phyloP scores from a whole-genome alignment of 345 rosid species.

The Murraya koenigii region DNA sequence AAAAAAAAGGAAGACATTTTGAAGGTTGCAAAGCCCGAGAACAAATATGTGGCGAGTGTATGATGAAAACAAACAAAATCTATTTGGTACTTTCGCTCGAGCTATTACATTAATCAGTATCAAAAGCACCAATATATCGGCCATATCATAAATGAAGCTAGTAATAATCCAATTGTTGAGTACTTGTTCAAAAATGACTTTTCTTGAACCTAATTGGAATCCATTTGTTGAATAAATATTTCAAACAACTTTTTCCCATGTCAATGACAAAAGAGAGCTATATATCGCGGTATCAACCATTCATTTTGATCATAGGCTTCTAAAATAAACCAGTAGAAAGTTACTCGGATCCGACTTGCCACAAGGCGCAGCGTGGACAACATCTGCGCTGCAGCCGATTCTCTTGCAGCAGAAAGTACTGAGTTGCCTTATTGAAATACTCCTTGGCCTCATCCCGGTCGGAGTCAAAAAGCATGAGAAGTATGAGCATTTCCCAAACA shows the following conservation, averaged over 20 bases:
- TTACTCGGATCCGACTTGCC: conserved; percentile 1
- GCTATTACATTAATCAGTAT: too few relatives aligned
- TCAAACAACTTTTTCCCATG: not conserved
- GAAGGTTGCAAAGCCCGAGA: too few relatives aligned
- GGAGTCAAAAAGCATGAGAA: conserved; percentile 65
- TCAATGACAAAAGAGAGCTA: not conserved
- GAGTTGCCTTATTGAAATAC: conserved; percentile 62
- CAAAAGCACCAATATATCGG: not conserved
- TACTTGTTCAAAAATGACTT: not conserved
- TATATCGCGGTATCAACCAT: not conserved
- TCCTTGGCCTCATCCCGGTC: conserved; percentile 61
- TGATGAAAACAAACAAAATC: too few relatives aligned
- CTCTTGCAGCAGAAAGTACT: conserved; percentile 68
- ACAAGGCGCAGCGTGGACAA: conserved; percentile 26
- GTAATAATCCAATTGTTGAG: not conserved
- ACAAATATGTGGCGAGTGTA: too few relatives aligned
- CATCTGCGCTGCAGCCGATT: conserved; percentile 55
- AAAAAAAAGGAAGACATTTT: too few relatives aligned
- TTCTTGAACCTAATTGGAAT: not conserved
- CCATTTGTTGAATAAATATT: not conserved
- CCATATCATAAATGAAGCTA: not conserved
- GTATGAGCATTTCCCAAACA: conserved; percentile 85
- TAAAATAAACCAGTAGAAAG: not conserved
- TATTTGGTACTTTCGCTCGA: too few relatives aligned
- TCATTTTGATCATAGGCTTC: not conserved